phyloP scores from a whole-genome alignment of 768 basidiomycete genomes.

The Russula emetica region DNA sequence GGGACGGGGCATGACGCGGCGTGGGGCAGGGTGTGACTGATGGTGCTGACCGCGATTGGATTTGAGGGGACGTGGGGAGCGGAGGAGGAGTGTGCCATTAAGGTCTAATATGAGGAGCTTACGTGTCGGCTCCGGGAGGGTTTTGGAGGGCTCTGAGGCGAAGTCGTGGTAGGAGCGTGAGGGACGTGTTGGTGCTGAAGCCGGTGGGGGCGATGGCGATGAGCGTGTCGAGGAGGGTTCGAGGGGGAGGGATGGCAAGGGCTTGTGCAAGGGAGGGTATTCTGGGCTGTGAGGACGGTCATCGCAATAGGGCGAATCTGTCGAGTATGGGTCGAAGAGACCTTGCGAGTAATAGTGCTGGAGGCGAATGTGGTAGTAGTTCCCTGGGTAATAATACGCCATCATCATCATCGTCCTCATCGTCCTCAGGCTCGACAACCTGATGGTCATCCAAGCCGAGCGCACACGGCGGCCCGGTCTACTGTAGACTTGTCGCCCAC shows the following conservation, averaged over 20 bases:
- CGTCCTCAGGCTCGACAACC: no score
- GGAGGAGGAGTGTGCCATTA: constrained; percentile 68
- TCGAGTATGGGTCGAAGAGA: background rate
- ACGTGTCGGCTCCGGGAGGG: constrained; percentile 36
- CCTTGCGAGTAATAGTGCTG: background rate
- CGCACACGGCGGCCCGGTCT: no score
- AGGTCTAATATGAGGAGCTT: constrained; percentile 74
- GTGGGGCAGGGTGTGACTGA: constrained; percentile 26
- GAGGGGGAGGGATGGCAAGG: background rate
- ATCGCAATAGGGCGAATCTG: background rate
- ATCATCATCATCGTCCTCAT: background rate
- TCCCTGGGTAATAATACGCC: background rate
- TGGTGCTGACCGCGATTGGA: constrained; percentile 2
- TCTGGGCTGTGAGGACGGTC: background rate
- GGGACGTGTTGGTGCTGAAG: constrained; percentile 27
- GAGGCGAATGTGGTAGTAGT: background rate
- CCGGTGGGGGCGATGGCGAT: background rate
- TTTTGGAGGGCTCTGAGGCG: constrained; percentile 32
- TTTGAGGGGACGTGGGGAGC: constrained; percentile 41
- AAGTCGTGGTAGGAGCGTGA: constrained; percentile 38
- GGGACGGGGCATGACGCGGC: constrained; percentile 54
- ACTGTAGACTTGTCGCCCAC: no score
- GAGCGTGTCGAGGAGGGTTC: no score
- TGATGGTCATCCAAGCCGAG: no score
- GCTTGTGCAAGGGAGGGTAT: no score